A percentile compares a stretch with the other conserved stretches of the same genome.
Evolutionary conservation across 2,329 filamentous ascomycete genomes (phyloP).

Genomic region (Penicillium sp.): DNA sequence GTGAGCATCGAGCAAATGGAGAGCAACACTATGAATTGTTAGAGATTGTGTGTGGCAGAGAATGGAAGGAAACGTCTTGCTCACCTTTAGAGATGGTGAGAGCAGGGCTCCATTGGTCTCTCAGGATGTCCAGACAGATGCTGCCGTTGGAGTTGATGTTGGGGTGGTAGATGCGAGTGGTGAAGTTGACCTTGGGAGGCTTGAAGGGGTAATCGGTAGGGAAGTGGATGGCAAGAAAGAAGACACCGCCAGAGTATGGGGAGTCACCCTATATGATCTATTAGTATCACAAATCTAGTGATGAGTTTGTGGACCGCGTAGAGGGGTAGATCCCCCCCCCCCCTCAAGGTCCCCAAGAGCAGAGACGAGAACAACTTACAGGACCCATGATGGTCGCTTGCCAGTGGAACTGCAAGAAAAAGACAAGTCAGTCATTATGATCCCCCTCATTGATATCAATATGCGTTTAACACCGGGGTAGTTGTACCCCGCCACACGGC

Average conservation of each 20-base stretch:
- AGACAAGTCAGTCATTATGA: constrained; percentile 28
- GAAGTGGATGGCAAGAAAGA: constrained; percentile 99
- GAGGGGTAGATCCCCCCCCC: not conserved
- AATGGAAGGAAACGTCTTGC: constrained; percentile 13
- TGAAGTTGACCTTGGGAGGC: constrained; percentile 99
- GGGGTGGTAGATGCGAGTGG: constrained; percentile 98
- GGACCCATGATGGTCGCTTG: constrained; percentile 99
- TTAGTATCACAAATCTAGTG: constrained; percentile 31
- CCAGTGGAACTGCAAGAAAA: constrained; percentile 82
- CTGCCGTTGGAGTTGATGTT: constrained; percentile 99
- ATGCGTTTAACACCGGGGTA: constrained; percentile 1
- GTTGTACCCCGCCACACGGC: constrained; percentile 24
- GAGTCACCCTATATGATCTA: constrained; percentile 70
- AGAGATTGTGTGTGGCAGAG: not conserved
- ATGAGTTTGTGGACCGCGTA: not conserved
- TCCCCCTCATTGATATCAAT: constrained; percentile 6
- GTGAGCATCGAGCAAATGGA: constrained; percentile 99
- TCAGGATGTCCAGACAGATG: constrained; percentile 96
- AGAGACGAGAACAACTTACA: constrained; percentile 59
- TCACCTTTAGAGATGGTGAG: constrained; percentile 97
- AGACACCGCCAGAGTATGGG: constrained; percentile 96
- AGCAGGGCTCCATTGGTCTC: constrained; percentile 98
- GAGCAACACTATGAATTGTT: constrained; percentile 67
- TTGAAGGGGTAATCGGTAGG: constrained; percentile 99
- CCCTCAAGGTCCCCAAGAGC: not conserved